Conservation (phyloP, 345 rosid species). For the Gossypium ekmanianum region DNA sequence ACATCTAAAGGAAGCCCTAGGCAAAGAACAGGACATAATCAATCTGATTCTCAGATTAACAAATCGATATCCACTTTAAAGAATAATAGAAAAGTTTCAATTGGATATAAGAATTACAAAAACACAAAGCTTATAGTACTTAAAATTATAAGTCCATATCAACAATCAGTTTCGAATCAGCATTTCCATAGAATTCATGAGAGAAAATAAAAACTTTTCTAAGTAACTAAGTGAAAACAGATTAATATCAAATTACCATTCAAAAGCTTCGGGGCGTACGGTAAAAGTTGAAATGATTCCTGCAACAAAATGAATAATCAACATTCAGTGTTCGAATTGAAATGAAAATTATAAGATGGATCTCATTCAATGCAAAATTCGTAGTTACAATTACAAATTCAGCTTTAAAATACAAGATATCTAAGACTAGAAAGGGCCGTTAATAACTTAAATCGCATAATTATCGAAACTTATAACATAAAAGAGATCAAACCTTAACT, state of each 20-base stretch:
- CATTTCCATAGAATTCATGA: neutral
- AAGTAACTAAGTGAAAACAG: neutral
- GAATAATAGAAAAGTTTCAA: neutral
- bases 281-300: neutral
- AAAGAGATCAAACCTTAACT: neutral
- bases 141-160: neutral
- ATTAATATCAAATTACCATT: slow-evolving; percentile 5
- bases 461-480: neutral
- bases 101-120: neutral
- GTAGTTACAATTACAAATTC: neutral
- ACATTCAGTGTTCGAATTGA: slow-evolving; percentile 4
- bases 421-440: neutral
- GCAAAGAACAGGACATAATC: neutral
- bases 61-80: neutral
- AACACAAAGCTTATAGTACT: neutral
- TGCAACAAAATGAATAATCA: neutral
- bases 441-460: neutral
- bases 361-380: slow-evolving; percentile 1
- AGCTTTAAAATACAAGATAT: neutral
- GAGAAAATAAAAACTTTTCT: neutral
- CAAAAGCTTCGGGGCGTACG: neutral
- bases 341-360: neutral
- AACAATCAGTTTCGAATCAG: neutral
- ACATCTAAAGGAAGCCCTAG: neutral
- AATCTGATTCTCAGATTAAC: neutral